Evolutionary conservation across 768 basidiomycete species (phyloP).

Genomic region (Rhodotorula graminis): DNA sequence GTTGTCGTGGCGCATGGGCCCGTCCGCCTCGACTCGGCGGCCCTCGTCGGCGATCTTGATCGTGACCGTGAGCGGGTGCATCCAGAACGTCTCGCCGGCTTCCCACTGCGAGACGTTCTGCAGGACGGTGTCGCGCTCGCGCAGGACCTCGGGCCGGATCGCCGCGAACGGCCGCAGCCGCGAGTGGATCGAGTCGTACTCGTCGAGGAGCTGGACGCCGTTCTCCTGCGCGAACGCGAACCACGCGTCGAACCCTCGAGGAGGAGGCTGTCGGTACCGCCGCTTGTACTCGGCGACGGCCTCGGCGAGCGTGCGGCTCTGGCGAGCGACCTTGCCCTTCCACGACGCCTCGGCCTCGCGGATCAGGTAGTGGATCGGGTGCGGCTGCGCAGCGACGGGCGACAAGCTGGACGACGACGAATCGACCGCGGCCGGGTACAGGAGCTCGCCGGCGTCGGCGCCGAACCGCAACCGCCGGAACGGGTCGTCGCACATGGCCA

Average conservation of each 20-base stretch:
- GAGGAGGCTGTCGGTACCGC: constrained; percentile 71
- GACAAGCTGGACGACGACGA: constrained; percentile 49
- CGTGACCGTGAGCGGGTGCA: constrained; percentile 33
- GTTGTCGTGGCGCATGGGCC: constrained; percentile 22
- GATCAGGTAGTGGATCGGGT: constrained; percentile 54
- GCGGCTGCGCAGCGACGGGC: constrained; percentile 45
- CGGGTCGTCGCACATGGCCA: constrained; percentile 7
- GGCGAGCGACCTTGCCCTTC: constrained; percentile 57
- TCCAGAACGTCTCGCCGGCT: constrained; percentile 19
- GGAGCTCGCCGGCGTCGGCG: constrained; percentile 11
- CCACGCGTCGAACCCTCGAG: constrained; percentile 86
- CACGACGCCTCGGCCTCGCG: constrained; percentile 48
- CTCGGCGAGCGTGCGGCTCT: constrained; percentile 69
- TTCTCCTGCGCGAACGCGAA: constrained; percentile 65
- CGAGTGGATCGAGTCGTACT: constrained; percentile 62
- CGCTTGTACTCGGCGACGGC: constrained; percentile 77
- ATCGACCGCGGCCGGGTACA: constrained; percentile 17
- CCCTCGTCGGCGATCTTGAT: constrained; percentile 28
- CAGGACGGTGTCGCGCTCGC: constrained; percentile 26
- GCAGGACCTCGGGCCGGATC: constrained; percentile 38
- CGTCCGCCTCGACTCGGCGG: constrained; percentile 6
- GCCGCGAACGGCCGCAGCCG: constrained; percentile 54
- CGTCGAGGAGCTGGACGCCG: constrained; percentile 73
- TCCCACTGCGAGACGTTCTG: constrained; percentile 12
- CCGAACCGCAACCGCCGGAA: neutral